Evolutionary conservation across 2,329 filamentous ascomycete genomes (phyloP).

Genomic region (Ophiostoma angusticollis): DNA sequence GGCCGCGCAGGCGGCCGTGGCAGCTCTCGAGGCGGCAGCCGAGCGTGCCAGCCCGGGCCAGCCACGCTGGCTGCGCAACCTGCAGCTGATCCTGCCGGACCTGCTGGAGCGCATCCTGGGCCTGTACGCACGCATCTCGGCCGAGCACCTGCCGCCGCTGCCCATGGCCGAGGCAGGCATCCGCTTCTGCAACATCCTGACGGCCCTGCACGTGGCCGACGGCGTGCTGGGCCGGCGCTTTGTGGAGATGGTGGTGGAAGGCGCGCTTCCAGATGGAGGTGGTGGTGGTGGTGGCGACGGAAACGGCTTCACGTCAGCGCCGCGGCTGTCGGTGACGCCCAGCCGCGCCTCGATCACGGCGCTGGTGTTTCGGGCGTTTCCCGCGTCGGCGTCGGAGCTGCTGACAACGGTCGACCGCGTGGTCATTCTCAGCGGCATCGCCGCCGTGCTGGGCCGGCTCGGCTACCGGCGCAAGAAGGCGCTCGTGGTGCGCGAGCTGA

Average conservation of each 20-base stretch:
- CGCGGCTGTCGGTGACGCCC: conserved; percentile 43
- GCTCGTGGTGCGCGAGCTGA: conserved; percentile 73
- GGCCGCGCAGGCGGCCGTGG: conserved; percentile 16
- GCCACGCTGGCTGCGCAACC: conserved; percentile 39
- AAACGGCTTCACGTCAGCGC: conserved; percentile 30
- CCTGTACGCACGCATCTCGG: conserved; percentile 57
- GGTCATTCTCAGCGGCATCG: conserved; percentile 72
- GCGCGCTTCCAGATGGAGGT: too few relatives aligned
- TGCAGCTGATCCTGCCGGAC: conserved; percentile 54
- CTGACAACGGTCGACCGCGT: conserved; percentile 65
- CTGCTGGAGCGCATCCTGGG: conserved; percentile 61
- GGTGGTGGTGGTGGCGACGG: conserved; percentile 36
- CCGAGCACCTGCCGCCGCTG: conserved; percentile 58
- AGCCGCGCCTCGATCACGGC: conserved; percentile 51
- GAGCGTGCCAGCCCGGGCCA: conserved; percentile 32
- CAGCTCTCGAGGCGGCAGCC: conserved; percentile 22
- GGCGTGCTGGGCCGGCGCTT: conserved; percentile 49
- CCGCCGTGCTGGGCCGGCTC: conserved; percentile 67
- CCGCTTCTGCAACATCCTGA: conserved; percentile 57
- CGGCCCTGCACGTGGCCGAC: conserved; percentile 51
- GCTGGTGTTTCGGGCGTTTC: conserved; percentile 57
- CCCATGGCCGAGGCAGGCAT: conserved; percentile 62
- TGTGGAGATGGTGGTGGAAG: conserved; percentile 52
- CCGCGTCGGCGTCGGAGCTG: conserved; percentile 49
- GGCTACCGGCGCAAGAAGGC: conserved; percentile 82